Percentiles rank a stretch among this genome's conserved stretches.
Evolutionary conservation across 2,329 filamentous ascomycete genomes (phyloP).

Genomic region (Colletotrichum lentis): DNA sequence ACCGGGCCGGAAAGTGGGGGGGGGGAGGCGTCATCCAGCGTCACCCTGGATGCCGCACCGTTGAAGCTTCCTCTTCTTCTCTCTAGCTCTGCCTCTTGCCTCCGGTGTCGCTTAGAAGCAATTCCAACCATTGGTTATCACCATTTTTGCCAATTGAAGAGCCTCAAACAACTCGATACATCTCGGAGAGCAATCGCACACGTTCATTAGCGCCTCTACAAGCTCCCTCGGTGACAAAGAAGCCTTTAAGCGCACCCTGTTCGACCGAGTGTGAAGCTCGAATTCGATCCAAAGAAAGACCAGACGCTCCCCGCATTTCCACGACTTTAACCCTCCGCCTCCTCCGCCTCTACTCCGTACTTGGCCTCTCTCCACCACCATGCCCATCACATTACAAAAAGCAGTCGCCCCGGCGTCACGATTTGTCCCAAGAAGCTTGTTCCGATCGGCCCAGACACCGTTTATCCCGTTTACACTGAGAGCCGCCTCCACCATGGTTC

Average conservation of each 20-base stretch:
- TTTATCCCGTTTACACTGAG: constrained; percentile 41
- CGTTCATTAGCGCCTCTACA: background rate
- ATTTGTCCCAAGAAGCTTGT: constrained; percentile 26
- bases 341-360: background rate
- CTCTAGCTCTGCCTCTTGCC: background rate
- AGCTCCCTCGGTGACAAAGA: background rate
- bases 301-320: constrained; percentile 20
- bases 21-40: constrained; percentile 34
- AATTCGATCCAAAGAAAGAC: constrained; percentile 3
- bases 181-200: background rate
- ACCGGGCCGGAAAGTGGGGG: constrained; percentile 35
- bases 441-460: constrained; percentile 17
- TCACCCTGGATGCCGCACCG: constrained; percentile 21
- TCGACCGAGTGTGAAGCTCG: background rate
- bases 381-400: constrained; percentile 35
- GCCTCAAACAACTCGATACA: background rate
- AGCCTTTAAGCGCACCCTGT: constrained; percentile 11
- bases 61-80: background rate
- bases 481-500: constrained; percentile 58
- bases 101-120: constrained; percentile 29
- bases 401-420: constrained; percentile 34
- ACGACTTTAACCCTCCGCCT: background rate
- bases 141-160: constrained; percentile 11
- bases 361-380: constrained; percentile 16
- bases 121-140: constrained; percentile 1